Evolutionary conservation across 2,329 filamentous ascomycete species (phyloP).

Genomic region (Furcasterigmium sp.): DNA sequence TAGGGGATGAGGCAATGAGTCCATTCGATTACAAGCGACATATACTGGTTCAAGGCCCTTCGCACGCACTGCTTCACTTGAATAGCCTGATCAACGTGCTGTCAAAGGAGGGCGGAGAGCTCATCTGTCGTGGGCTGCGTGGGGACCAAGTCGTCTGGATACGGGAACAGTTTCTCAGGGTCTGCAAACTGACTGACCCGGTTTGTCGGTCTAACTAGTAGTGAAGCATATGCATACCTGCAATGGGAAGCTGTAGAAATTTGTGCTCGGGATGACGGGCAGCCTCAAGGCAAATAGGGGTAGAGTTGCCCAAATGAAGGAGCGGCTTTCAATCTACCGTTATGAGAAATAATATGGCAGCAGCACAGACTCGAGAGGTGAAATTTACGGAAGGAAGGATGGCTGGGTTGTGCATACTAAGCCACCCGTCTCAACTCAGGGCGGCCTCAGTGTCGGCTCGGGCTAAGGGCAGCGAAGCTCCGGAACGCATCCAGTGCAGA

Average conservation of each 20-base stretch:
- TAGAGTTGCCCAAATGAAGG: too few relatives aligned
- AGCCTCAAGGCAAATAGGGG: too few relatives aligned
- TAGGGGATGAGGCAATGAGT: slow-evolving; percentile 8
- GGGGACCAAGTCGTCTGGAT: slow-evolving; percentile 6
- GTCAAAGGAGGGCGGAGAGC: slow-evolving; percentile 4
- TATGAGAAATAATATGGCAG: too few relatives aligned
- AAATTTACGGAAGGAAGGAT: neutral
- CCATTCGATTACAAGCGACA: slow-evolving; percentile 10
- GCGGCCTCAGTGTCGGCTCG: neutral
- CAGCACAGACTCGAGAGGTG: neutral
- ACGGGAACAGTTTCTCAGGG: slow-evolving; percentile 6
- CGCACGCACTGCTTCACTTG: slow-evolving; percentile 11
- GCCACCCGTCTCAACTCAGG: neutral
- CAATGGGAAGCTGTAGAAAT: neutral
- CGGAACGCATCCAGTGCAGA: neutral
- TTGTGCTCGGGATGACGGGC: too few relatives aligned
- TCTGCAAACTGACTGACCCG: slow-evolving; percentile 4
- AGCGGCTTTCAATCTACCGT: too few relatives aligned
- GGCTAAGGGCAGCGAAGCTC: neutral
- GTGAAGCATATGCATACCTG: slow-evolving; percentile 6
- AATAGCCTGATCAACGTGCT: slow-evolving; percentile 8
- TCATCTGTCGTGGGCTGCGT: slow-evolving; percentile 3
- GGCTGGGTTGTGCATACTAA: neutral
- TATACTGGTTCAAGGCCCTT: slow-evolving; percentile 12
- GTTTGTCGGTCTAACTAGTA: slow-evolving; percentile 7